Percentiles rank a stretch among this genome's conserved stretches.
These are phyloP conservation scores for Candida germanica DNA, from an alignment of 805 yeast genomes.

Conservation along the genomic window DNA sequence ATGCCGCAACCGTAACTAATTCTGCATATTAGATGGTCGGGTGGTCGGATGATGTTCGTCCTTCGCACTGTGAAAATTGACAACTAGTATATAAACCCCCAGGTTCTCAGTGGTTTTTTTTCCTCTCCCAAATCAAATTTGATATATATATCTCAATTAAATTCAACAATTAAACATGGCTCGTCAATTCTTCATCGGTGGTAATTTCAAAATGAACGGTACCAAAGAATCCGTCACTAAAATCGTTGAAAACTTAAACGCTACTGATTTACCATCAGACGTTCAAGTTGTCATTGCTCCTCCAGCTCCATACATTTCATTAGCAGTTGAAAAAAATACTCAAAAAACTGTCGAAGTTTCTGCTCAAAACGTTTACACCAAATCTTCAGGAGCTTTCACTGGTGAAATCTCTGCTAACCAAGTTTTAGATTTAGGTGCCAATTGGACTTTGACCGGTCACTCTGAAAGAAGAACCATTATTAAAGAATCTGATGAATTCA, in stretches of 20 bases:
- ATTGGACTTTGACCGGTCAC: conserved; percentile 96
- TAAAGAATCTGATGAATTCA: conserved; percentile 84
- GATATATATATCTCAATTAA: background rate
- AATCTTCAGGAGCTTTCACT: conserved; percentile 94
- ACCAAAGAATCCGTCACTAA: conserved; percentile 77
- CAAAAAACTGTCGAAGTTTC: conserved; percentile 74
- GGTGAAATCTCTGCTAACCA: conserved; percentile 92
- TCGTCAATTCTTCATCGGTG: conserved; percentile 95
- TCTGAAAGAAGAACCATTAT: conserved; percentile 96
- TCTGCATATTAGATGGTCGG: too few species aligned
- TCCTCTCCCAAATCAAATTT: background rate
- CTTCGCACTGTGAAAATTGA: conserved; percentile 1
- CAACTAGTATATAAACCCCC: conserved; percentile 1
- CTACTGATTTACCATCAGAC: conserved; percentile 66
- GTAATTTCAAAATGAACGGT: conserved; percentile 99
- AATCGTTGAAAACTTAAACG: conserved; percentile 81
- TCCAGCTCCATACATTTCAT: conserved; percentile 87
- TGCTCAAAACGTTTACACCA: conserved; percentile 88
- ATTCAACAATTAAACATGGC: conserved; percentile 45
- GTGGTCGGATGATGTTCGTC: conserved; percentile 17
- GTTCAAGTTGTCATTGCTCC: conserved; percentile 96
- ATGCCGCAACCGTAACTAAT: background rate
- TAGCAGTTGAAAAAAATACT: conserved; percentile 65
- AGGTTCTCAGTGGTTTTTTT: conserved; percentile 1
- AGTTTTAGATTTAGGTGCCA: conserved; percentile 86